These are phyloP conservation scores for Trichomonas gallinae DNA, from an alignment of 208 protist genomes.

Conservation along the genomic window DNA sequence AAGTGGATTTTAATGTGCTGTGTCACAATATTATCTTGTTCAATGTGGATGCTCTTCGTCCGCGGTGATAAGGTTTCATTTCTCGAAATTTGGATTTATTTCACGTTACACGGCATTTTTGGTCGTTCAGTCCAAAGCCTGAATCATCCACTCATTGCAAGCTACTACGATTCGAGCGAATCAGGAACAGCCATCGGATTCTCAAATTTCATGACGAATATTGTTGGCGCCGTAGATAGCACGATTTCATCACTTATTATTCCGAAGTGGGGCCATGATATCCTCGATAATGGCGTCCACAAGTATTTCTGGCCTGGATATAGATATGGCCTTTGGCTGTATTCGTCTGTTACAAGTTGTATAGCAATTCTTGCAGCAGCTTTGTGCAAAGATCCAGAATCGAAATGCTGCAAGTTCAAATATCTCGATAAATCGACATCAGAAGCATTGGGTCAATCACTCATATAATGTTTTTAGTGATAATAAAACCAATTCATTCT, in stretches of 20 bases:
- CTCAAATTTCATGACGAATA: neutral
- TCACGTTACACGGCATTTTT: neutral
- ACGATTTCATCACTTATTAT: neutral
- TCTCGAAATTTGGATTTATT: neutral
- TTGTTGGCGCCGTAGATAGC: neutral
- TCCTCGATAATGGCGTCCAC: neutral
- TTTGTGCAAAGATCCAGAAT: too few species aligned
- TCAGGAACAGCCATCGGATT: neutral
- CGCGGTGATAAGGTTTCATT: neutral
- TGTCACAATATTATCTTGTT: neutral
- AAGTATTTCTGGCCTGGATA: neutral
- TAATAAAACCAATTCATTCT: neutral
- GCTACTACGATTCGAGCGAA: neutral
- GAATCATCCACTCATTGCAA: neutral
- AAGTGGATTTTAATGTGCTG: neutral
- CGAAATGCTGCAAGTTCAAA: too few species aligned
- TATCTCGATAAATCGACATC: too few species aligned
- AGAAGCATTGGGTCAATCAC: too few species aligned
- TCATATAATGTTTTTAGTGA: too few species aligned
- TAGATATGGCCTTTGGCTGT: neutral
- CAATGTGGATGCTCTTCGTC: neutral
- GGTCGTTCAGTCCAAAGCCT: neutral
- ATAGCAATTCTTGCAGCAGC: too few species aligned
- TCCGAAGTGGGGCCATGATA: neutral
- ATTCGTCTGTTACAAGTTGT: neutral